Evolutionary conservation across 2,329 filamentous ascomycete species (phyloP).

Genomic region (Aotearoamyces nothofagi): DNA sequence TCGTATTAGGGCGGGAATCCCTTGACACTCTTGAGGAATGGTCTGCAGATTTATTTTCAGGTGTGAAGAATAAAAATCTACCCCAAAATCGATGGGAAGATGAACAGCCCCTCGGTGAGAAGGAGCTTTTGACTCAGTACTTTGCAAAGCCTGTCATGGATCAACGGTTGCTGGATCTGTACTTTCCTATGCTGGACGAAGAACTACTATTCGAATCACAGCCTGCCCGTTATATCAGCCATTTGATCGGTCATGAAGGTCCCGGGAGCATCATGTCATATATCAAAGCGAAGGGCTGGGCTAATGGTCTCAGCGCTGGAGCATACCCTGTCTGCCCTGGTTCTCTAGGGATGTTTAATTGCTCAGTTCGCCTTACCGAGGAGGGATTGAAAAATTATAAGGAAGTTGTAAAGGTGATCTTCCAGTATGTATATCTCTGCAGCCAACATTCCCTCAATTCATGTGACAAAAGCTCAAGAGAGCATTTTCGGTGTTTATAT

Average conservation of each 20-base stretch:
- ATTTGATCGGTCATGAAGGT: constrained; percentile 61
- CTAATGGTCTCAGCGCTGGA: constrained; percentile 51
- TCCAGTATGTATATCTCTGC: too few species aligned
- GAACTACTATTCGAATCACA: constrained; percentile 51
- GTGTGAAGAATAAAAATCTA: constrained; percentile 52
- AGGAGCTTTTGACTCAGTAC: constrained; percentile 47
- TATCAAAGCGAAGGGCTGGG: constrained; percentile 59
- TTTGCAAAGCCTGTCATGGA: constrained; percentile 65
- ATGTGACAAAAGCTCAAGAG: too few species aligned
- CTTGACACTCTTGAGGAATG: constrained; percentile 53
- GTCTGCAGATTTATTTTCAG: constrained; percentile 53
- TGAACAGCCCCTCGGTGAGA: constrained; percentile 39
- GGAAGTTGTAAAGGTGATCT: constrained; percentile 51
- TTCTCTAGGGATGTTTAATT: constrained; percentile 50
- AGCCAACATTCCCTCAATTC: too few species aligned
- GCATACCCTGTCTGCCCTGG: constrained; percentile 44
- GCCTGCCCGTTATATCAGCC: constrained; percentile 54
- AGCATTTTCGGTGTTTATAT: too few species aligned
- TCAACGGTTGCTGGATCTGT: constrained; percentile 46
- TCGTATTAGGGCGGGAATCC: constrained; percentile 50
- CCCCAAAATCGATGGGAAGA: constrained; percentile 50
- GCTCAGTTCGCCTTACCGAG: constrained; percentile 50
- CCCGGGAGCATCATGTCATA: constrained; percentile 60
- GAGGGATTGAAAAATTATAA: constrained; percentile 41
- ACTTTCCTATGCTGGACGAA: constrained; percentile 56